Evolutionary conservation across 257 asterid species (phyloP).

Genomic region (Coffea eugenioides): DNA sequence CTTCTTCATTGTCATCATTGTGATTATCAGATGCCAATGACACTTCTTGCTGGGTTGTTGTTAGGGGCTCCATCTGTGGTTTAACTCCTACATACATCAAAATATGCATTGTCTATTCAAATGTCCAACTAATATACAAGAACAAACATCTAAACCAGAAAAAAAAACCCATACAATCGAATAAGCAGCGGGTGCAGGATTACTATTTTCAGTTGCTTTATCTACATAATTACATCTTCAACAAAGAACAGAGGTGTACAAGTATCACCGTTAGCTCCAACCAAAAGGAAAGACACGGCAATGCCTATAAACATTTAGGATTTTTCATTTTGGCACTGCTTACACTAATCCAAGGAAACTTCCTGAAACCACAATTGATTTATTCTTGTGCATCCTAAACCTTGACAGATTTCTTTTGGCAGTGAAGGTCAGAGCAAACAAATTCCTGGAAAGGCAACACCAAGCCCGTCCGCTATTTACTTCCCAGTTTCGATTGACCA

Average conservation of each 20-base stretch:
- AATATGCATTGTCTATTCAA: background rate
- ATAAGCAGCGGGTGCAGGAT: background rate
- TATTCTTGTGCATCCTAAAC: background rate
- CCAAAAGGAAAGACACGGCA: background rate
- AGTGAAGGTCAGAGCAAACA: background rate
- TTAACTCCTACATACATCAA: slow-evolving; percentile 48
- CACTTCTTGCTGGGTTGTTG: slow-evolving; percentile 49
- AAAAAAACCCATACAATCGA: background rate
- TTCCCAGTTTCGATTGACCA: background rate
- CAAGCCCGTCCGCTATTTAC: background rate
- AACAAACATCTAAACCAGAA: background rate
- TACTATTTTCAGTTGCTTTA: background rate
- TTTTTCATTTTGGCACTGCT: background rate
- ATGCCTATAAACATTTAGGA: background rate
- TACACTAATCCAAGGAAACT: background rate
- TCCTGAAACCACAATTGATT: background rate
- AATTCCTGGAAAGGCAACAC: background rate
- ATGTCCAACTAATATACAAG: background rate
- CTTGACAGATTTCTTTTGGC: background rate
- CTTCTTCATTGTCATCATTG: slow-evolving; percentile 36
- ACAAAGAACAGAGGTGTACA: background rate
- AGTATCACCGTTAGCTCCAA: background rate
- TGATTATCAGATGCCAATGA: slow-evolving; percentile 46
- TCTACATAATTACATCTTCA: background rate
- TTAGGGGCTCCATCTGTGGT: slow-evolving; percentile 62